Base-by-base conservation (phyloP, 78 protist species). In the Dictyostelium firmibasis region DNA sequence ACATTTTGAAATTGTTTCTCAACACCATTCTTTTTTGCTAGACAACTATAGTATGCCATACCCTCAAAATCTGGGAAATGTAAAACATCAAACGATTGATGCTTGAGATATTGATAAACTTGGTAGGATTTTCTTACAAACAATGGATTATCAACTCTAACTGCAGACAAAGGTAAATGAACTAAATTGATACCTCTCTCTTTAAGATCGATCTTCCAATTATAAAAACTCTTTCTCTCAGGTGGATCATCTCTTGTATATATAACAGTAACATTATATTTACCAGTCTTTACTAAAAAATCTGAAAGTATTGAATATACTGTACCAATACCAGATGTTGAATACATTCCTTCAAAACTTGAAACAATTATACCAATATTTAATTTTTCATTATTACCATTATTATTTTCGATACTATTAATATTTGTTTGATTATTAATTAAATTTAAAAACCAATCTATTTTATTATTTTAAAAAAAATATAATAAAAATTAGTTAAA, bases 281-380 rank as follows among this genome's bases (percentile, higher is more conserved):
- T 29, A 1, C 94, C 94, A 6, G 53, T 44, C 9, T n/a, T 20
- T 18, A 81, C 87, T 13, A 89, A 25, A 47, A 81, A 89, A 41
- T 89, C 94, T 18, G 94, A 72, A 1, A 89, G 50, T 38, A 89
- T 81, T 1, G 94, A 89, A 69, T 89, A 89, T 4, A 89, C 86
- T 47, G 94, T 89, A 70, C 94, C 94, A 81, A 89, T 89, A 81
- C 94, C 94, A 4, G 94, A 89, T 8, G 94, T 89, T 41, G 94
- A 89, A 35, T 89, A 81, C 25, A 89, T 11, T 50, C 94, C 94
- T 81, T 89, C 85, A 89, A 75, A 89, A 81, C 94, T 89, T 36
- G 82, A 64, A 35, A 89, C 94, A 35, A 89, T 79, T 7, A 89
- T 64, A 23, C 47, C 87, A 31, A 89, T 70, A 8, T 88, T 88